phyloP scores from a whole-genome alignment of 345 rosid genomes.

The Fremontodendron californicum region DNA sequence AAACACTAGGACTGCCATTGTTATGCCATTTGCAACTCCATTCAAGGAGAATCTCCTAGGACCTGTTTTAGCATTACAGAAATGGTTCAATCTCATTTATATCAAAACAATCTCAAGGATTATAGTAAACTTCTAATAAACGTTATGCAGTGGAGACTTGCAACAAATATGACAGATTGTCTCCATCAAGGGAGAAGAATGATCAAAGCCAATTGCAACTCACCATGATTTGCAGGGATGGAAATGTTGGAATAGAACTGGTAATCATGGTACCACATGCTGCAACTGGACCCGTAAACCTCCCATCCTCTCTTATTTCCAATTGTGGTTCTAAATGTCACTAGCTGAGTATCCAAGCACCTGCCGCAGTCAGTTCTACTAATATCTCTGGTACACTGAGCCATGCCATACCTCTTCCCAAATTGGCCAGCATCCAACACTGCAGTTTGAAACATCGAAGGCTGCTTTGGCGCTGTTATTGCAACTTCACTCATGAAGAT shows the following conservation, averaged over 20 bases:
- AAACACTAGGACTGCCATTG: slow-evolving; percentile 11
- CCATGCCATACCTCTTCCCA: slow-evolving; percentile 47
- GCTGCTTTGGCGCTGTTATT: slow-evolving; percentile 22
- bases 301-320: slow-evolving; percentile 46
- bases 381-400: slow-evolving; percentile 40
- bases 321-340: slow-evolving; percentile 26
- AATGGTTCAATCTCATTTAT: neutral
- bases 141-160: neutral
- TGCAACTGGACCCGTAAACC: slow-evolving; percentile 44
- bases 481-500: slow-evolving; percentile 33
- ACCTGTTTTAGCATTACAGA: slow-evolving; percentile 16
- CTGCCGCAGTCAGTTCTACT: slow-evolving; percentile 27
- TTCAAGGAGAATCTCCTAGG: slow-evolving; percentile 8
- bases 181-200: neutral
- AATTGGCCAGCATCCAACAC: slow-evolving; percentile 32
- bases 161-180: neutral
- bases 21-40: slow-evolving; percentile 15
- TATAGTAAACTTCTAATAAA: neutral
- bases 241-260: slow-evolving; percentile 36
- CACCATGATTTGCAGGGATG: slow-evolving; percentile 24
- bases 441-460: slow-evolving; percentile 27
- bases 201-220: slow-evolving; percentile 1
- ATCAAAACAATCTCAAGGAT: neutral
- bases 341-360: slow-evolving; percentile 31
- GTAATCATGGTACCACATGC: slow-evolving; percentile 42